These are phyloP conservation scores for Cryphonectria radicalis DNA, from an alignment of 2,329 filamentous ascomycete species.

Conservation along the genomic window DNA sequence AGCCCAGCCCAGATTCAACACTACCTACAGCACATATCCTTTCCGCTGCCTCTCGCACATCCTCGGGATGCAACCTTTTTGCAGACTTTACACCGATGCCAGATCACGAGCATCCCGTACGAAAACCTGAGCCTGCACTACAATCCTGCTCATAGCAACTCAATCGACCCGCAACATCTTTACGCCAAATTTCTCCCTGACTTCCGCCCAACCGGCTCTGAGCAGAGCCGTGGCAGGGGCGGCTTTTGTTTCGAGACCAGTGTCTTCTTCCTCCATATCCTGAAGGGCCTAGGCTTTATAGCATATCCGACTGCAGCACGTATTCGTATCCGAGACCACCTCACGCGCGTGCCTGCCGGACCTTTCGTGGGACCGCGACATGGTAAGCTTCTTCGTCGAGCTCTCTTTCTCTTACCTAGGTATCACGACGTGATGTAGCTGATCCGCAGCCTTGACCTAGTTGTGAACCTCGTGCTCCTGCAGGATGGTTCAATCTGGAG, in stretches of 20 bases:
- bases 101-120: conserved; percentile 57
- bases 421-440: neutral
- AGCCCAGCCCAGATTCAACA: conserved; percentile 18
- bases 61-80: conserved; percentile 42
- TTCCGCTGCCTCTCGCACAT: conserved; percentile 24
- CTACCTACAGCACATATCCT: conserved; percentile 25
- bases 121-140: conserved; percentile 63
- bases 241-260: conserved; percentile 66
- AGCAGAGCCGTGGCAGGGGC: conserved; percentile 46
- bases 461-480: conserved; percentile 65
- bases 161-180: conserved; percentile 50
- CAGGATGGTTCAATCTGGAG: conserved; percentile 51
- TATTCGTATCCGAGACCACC: conserved; percentile 45
- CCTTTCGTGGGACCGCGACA: conserved; percentile 51
- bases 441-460: conserved; percentile 42
- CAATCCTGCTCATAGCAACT: conserved; percentile 42
- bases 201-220: neutral
- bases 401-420: neutral
- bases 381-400: conserved; percentile 13
- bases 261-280: conserved; percentile 51
- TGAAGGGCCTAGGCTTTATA: conserved; percentile 35
- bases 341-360: conserved; percentile 42
- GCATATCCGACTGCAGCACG: conserved; percentile 54
- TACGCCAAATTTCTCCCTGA: conserved; percentile 54
- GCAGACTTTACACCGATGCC: conserved; percentile 46